A percentile compares a stretch with the other conserved stretches of the same genome.
Evolutionary conservation across 208 protist genomes (phyloP).

Genomic region (Entamoeba invadens): DNA sequence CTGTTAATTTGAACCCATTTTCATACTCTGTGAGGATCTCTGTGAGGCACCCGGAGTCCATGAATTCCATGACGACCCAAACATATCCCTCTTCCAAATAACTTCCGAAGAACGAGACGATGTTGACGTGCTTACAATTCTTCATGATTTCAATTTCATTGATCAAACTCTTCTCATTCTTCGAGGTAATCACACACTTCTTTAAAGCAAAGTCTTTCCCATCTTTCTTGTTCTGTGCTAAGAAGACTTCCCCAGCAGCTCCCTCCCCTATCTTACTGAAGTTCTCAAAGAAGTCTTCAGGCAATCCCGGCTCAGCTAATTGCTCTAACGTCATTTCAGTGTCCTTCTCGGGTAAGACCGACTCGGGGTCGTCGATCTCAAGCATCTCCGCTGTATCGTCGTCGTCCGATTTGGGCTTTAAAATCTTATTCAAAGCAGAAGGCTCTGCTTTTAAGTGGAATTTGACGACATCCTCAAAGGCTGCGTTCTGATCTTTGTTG

Average conservation of each 20-base stretch:
- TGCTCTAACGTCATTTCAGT: not conserved
- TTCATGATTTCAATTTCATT: conserved; percentile 53
- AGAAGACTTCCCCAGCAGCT: conserved; percentile 40
- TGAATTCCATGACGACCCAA: conserved; percentile 49
- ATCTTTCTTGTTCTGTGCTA: conserved; percentile 26
- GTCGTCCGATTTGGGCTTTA: not conserved
- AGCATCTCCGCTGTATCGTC: not conserved
- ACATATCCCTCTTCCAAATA: conserved; percentile 36
- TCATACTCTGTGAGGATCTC: conserved; percentile 25
- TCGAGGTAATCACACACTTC: conserved; percentile 41
- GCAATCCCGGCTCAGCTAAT: conserved; percentile 16
- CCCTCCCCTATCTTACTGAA: conserved; percentile 44
- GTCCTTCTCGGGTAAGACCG: not conserved
- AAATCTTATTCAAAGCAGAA: not conserved
- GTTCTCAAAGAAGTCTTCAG: conserved; percentile 33
- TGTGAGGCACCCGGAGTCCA: conserved; percentile 42
- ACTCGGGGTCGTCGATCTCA: not conserved
- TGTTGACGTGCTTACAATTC: conserved; percentile 41
- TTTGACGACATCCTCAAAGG: not conserved
- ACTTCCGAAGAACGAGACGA: conserved; percentile 47
- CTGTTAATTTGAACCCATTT: not conserved
- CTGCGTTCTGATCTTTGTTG: not conserved
- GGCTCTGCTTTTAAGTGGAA: not conserved
- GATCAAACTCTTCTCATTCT: conserved; percentile 38
- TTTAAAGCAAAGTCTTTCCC: conserved; percentile 42